These are phyloP conservation scores for Lithohypha guttulata DNA, from an alignment of 2,329 filamentous ascomycete species.

Conservation along the genomic window DNA sequence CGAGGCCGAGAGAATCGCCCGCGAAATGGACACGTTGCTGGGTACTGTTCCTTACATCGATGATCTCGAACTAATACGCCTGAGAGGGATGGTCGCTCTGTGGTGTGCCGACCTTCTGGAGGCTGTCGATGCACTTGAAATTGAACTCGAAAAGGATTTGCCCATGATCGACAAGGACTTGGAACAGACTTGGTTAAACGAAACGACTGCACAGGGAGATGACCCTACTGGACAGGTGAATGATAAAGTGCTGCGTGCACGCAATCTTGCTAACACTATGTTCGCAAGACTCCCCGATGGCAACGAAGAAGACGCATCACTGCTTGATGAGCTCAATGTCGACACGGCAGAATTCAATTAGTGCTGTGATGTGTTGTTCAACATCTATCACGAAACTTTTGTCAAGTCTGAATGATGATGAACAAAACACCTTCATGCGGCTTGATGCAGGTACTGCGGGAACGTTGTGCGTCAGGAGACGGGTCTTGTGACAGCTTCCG, in stretches of 20 bases:
- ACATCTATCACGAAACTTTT: too few relatives aligned
- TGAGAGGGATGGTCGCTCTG: constrained; percentile 63
- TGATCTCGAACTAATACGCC: constrained; percentile 53
- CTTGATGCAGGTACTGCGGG: too few relatives aligned
- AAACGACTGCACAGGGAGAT: not conserved
- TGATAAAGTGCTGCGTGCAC: not conserved
- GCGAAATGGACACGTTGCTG: constrained; percentile 61
- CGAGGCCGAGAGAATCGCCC: constrained; percentile 52
- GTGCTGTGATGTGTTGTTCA: too few relatives aligned
- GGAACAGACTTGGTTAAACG: constrained; percentile 1
- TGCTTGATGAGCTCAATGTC: not conserved
- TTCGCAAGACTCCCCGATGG: not conserved
- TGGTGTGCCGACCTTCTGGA: constrained; percentile 59
- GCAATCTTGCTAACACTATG: not conserved
- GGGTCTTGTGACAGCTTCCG: too few relatives aligned
- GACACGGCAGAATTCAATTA: too few relatives aligned
- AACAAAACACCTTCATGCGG: too few relatives aligned
- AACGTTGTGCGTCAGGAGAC: too few relatives aligned
- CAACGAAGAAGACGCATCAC: not conserved
- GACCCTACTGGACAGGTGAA: not conserved
- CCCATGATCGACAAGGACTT: constrained; percentile 4
- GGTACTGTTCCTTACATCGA: constrained; percentile 59
- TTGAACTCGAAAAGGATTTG: not conserved
- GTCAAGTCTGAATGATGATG: too few relatives aligned
- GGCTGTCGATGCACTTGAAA: not conserved